Base-by-base conservation (phyloP, 192 early-diverging fungal species). In the Ambispora gerdemannii region DNA sequence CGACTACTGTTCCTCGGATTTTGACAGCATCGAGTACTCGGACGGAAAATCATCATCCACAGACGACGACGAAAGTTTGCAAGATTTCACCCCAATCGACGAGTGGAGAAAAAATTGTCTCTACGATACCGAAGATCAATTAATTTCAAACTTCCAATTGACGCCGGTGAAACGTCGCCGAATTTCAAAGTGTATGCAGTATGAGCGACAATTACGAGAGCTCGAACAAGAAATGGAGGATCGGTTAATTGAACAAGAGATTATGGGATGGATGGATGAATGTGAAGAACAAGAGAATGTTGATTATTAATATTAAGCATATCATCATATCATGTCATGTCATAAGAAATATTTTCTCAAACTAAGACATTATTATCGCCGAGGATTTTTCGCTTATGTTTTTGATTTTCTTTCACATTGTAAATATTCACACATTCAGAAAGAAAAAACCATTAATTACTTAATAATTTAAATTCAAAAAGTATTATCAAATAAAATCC, bases 211-310 rank as follows among this genome's bases (percentile, higher is more conserved):
- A 43, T 10, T 43, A 6, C 6, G 38, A 15, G 38, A 43, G 15
- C 6, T 43, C 7, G 38, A 43, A 43, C 38, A 43, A 43, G 38
- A 43, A 15, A 43, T 10, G 6, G 38, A 43, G 38, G 38, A 43
- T 43, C 38, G 38, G 15, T 43, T 43, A 43, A 43, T 43, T 43
- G 38, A 43, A 15, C 7, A 43, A 43, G 38, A 43, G 38, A 15
- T 43, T 43, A 15, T 6, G 6, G 38, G 38, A 15, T 43, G 38
- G 38, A 10, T 6, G 38, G 15, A 10, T 43, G 38, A 43, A 10
- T 15, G 15, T 43, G 35, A 67, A 22, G 65, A n/a, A 67, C 24
- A 33, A 49, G 25, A 67, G n/a, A n/a, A n/a, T n/a, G n/a, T n/a
- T n/a, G n/a, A n/a, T n/a, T n/a, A n/a, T n/a, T n/a, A n/a, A n/a